A percentile compares a stretch with the other conserved stretches of the same genome.
These are phyloP conservation scores for Coelastrella sp. DNA, from an alignment of 139 green algal genomes.

Conservation along the genomic window DNA sequence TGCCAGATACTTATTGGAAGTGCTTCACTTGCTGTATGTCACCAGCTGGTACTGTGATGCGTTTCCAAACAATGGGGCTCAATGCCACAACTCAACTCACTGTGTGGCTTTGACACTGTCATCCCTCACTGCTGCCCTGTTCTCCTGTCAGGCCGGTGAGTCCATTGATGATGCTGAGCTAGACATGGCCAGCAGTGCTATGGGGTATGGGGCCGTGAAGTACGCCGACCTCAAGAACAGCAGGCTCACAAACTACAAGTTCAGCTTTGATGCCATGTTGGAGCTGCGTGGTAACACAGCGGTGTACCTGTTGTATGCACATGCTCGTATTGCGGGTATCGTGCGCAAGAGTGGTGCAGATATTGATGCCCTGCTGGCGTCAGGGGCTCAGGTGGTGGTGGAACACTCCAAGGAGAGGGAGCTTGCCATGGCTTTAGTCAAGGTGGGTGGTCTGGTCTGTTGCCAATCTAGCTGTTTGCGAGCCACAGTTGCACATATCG, in stretches of 20 bases:
- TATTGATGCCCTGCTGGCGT: slow-evolving; percentile 65
- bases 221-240: slow-evolving; percentile 98
- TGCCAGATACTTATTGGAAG: too few species aligned
- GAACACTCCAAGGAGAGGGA: slow-evolving; percentile 72
- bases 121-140: background rate
- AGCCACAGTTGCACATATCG: too few species aligned
- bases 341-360: slow-evolving; percentile 81
- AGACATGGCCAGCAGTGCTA: slow-evolving; percentile 73
- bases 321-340: slow-evolving; percentile 93
- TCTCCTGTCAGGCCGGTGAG: slow-evolving; percentile 24
- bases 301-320: slow-evolving; percentile 98
- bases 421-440: slow-evolving; percentile 52
- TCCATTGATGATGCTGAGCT: slow-evolving; percentile 75
- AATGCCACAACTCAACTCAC: too few species aligned
- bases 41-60: too few species aligned
- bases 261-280: slow-evolving; percentile 97
- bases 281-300: slow-evolving; percentile 96
- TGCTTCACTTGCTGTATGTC: too few species aligned
- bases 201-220: slow-evolving; percentile 98
- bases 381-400: slow-evolving; percentile 58
- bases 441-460: background rate
- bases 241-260: slow-evolving; percentile 96
- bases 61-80: too few species aligned
- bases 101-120: too few species aligned
- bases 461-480: too few species aligned